Evolutionary conservation across 2,329 filamentous ascomycete genomes (phyloP).

Genomic region (Rhinocladiella similis): DNA sequence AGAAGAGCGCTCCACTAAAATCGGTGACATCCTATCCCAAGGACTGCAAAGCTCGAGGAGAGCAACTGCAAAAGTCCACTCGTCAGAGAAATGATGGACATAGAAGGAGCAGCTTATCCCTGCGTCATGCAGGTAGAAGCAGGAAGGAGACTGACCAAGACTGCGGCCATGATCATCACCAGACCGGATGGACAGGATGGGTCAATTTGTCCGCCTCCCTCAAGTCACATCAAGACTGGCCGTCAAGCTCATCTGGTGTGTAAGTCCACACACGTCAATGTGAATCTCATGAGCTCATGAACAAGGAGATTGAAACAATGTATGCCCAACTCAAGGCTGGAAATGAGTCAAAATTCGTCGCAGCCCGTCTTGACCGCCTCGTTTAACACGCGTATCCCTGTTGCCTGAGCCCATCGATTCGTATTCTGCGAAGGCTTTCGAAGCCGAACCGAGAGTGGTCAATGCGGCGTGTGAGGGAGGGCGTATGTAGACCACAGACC

Average conservation of each 20-base stretch:
- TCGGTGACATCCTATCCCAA: too few relatives aligned
- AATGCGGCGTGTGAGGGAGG: too few relatives aligned
- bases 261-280: not conserved
- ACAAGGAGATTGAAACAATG: not conserved
- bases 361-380: not conserved
- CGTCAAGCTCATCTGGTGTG: not conserved
- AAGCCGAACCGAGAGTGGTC: not conserved
- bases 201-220: not conserved
- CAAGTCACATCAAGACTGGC: not conserved
- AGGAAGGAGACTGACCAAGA: not conserved
- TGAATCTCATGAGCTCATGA: not conserved
- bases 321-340: not conserved
- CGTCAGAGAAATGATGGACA: not conserved
- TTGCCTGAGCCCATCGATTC: not conserved
- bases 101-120: slow-evolving; percentile 4
- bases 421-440: too few relatives aligned
- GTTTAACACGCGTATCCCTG: not conserved
- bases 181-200: not conserved
- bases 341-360: not conserved
- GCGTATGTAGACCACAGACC: not conserved
- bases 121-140: slow-evolving; percentile 14
- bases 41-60: not conserved
- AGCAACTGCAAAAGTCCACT: not conserved
- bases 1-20: not conserved
- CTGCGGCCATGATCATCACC: not conserved